These are phyloP conservation scores for Gossypium bickii DNA, from an alignment of 345 rosid species.

Conservation along the genomic window DNA sequence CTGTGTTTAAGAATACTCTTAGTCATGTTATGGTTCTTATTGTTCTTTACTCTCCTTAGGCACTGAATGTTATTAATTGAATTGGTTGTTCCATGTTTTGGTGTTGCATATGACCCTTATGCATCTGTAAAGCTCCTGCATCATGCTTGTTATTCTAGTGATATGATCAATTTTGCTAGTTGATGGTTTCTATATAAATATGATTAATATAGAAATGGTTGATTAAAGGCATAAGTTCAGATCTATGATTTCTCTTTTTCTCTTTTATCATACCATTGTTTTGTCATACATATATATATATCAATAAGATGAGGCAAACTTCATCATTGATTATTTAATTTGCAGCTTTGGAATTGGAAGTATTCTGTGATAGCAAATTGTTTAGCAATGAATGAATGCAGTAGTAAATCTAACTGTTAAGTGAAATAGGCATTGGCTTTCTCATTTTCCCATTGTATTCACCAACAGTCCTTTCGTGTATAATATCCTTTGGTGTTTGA, in stretches of 20 bases:
- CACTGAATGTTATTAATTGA: conserved; percentile 1
- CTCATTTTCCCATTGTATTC: conserved; percentile 7
- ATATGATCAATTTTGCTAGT: neutral
- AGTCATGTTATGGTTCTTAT: neutral
- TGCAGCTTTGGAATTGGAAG: conserved; percentile 5
- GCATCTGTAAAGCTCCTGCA: neutral
- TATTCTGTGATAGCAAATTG: neutral
- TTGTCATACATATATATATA: neutral
- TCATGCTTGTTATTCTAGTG: neutral
- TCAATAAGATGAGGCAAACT: conserved; percentile 1
- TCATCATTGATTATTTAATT: neutral
- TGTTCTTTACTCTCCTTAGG: neutral
- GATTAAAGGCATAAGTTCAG: neutral
- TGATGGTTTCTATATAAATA: neutral
- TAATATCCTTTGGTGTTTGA: conserved; percentile 4
- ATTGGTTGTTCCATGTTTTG: conserved; percentile 1
- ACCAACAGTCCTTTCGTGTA: neutral
- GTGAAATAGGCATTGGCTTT: conserved; percentile 1
- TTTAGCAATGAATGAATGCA: neutral
- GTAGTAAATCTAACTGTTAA: neutral
- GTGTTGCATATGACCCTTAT: neutral
- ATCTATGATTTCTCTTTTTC: neutral
- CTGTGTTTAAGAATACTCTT: neutral
- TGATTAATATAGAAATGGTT: neutral
- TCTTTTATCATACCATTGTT: neutral